Evolutionary conservation across 768 basidiomycete genomes (phyloP).

Genomic region (Leccinum uliginosum): DNA sequence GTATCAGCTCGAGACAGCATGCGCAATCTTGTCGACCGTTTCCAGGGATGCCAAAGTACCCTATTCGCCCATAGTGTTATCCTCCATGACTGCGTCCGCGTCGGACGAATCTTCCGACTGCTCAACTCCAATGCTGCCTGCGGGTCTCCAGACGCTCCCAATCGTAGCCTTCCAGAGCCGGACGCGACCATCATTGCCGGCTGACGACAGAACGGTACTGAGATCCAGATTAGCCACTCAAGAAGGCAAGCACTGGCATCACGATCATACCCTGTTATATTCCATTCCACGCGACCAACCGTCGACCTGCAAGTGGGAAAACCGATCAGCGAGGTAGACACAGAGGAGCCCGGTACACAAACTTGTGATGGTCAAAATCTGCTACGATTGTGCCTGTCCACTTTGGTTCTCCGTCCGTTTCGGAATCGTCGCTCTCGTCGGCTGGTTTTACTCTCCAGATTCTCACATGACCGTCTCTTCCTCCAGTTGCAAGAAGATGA

Average conservation of each 20-base stretch:
- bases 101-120: constrained; percentile 53
- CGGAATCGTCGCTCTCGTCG: constrained; percentile 40
- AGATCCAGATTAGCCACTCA: not conserved
- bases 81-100: constrained; percentile 44
- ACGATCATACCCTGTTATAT: constrained; percentile 67
- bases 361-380: constrained; percentile 88
- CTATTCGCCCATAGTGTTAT: constrained; percentile 34
- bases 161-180: constrained; percentile 83
- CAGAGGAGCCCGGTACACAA: not conserved
- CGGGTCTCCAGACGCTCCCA: constrained; percentile 80
- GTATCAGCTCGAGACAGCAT: not conserved
- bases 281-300: constrained; percentile 90
- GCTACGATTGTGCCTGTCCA: constrained; percentile 79
- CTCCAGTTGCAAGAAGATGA: constrained; percentile 90
- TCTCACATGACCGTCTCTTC: constrained; percentile 81
- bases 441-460: constrained; percentile 83
- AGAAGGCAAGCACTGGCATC: not conserved
- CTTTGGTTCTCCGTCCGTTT: constrained; percentile 37
- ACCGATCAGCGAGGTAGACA: constrained; percentile 4
- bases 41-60: not conserved
- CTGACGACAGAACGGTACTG: constrained; percentile 78
- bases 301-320: constrained; percentile 45
- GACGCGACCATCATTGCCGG: constrained; percentile 79
- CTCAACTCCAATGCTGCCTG: constrained; percentile 79
- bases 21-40: not conserved